Conservation (phyloP, 148 eudicot species). For the Dysphania ambrosioides region DNA sequence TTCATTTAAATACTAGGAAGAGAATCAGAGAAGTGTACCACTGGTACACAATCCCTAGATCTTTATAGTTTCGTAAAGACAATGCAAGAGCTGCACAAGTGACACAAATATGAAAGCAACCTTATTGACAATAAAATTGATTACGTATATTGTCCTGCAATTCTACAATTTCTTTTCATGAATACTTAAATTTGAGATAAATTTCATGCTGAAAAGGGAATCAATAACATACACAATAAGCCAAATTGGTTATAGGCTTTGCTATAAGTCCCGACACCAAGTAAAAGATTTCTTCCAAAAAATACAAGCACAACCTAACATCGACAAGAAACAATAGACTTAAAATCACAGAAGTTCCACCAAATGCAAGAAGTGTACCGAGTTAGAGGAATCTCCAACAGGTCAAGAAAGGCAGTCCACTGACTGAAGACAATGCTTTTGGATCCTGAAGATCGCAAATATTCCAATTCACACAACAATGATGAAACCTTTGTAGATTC, state of each 20-base stretch:
- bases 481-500: constrained; percentile 88
- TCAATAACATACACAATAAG: background rate
- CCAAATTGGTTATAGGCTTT: background rate
- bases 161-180: background rate
- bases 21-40: too few relatives aligned
- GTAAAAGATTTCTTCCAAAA: background rate
- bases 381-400: constrained; percentile 82
- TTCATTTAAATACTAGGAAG: too few relatives aligned
- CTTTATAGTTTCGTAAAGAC: too few relatives aligned
- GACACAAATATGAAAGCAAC: background rate
- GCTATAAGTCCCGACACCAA: background rate
- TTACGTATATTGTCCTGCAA: background rate
- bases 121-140: background rate
- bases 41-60: too few relatives aligned
- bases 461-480: constrained; percentile 69
- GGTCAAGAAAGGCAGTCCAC: constrained; percentile 97
- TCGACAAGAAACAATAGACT: background rate
- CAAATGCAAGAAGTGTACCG: constrained; percentile 45
- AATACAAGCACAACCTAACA: background rate
- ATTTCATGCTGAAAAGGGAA: background rate
- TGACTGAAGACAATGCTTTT: constrained; percentile 95
- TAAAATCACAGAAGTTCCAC: background rate
- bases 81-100: constrained; percentile 11
- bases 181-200: background rate
- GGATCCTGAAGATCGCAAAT: constrained; percentile 56